Evolutionary conservation across 768 basidiomycete species (phyloP).

Genomic region (Termitomyces eurrhizus): DNA sequence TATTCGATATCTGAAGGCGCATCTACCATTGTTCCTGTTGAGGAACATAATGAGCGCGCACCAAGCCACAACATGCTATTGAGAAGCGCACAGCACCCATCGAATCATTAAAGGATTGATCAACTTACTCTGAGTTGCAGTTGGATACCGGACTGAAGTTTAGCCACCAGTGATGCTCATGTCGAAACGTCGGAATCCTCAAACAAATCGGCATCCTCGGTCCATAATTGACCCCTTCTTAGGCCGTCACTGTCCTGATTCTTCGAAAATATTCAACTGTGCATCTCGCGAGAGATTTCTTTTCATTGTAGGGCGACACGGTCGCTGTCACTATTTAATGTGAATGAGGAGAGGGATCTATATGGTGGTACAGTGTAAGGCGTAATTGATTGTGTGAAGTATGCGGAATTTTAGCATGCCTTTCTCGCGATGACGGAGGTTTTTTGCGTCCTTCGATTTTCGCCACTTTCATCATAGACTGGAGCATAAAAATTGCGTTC

Average conservation of each 20-base stretch:
- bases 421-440: background rate
- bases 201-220: background rate
- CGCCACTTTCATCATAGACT: background rate
- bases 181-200: background rate
- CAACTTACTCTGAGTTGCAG: background rate
- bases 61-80: background rate
- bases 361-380: background rate
- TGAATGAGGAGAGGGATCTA: background rate
- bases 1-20: background rate
- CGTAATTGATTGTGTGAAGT: background rate
- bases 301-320: background rate
- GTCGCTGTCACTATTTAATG: too few relatives aligned
- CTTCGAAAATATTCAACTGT: background rate
- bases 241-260: background rate
- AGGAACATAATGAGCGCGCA: background rate
- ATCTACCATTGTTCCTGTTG: background rate
- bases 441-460: background rate
- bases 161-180: background rate
- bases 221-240: background rate
- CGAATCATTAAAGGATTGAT: background rate
- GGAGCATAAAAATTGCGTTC: background rate
- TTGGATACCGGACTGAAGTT: background rate
- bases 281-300: background rate
- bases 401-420: background rate
- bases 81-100: background rate